Base-by-base conservation (phyloP, 2,329 filamentous ascomycete species). In the Penicillium sp. region DNA sequence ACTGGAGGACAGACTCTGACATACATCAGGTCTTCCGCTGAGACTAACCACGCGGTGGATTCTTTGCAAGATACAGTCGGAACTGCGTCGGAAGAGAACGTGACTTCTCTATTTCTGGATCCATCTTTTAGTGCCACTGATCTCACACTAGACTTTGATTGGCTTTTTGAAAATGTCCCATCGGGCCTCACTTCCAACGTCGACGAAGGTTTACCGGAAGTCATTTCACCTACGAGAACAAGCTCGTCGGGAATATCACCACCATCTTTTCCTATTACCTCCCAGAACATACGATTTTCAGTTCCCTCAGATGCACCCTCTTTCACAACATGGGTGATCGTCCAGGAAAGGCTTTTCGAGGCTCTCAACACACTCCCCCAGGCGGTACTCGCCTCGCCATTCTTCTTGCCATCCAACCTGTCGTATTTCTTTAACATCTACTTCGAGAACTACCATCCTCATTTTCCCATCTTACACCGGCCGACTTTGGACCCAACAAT, bases 391-490 rank as follows among this genome's bases (percentile, higher is more conserved):
- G 46, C 53, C 16, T 59, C 54, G 9, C 54, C 58, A 14, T 66
- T 66, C 28, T 66, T 66, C 40, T 54, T 62, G 20, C 56, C 61
- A 1, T 48, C 46, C 5, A 64, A 62, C 33, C 45, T 66, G 1
- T 50, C 50, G 6, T 36, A 49, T 8, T 66, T 66, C 41, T 63
- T 51, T 47, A 52, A 63, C 36, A 43, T 62, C 9, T 66, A 65
- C 40, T 65, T 66, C 40, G 50, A 53, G 22, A 64, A 64, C 48
- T 66, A 66, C 31, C 60, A 65, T 44, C 55, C 63, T 5, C 63
- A 66, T 51, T 66, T 66, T 51, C 63, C 63, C 2, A 66, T 66
- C 24, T 13, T 65, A 22, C 62, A 66, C 44, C 44, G 52, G 45
- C 50, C 62, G 8, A 64, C 62, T 3, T 49, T 66, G 9, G 31